Percentiles rank a stretch among this genome's conserved stretches.
Conservation (phyloP, 2,329 filamentous ascomycete species). For the Didymella arachidicola region DNA sequence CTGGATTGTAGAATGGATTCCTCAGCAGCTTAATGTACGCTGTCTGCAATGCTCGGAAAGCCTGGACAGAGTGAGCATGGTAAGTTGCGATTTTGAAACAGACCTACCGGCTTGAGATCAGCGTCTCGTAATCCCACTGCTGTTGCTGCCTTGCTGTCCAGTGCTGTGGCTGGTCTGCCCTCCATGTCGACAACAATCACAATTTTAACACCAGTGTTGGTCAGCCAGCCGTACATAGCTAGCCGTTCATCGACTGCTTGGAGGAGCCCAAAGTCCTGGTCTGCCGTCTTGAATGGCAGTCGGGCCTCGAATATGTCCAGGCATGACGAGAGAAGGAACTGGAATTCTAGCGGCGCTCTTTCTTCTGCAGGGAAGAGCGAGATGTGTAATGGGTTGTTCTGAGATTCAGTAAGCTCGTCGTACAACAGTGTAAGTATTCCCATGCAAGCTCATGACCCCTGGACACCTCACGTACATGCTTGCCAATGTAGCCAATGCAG, state of each 20-base stretch:
- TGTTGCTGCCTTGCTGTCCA: slow-evolving; percentile 48
- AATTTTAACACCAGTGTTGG: slow-evolving; percentile 92
- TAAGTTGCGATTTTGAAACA: neutral
- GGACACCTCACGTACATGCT: slow-evolving; percentile 60
- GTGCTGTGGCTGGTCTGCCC: slow-evolving; percentile 62
- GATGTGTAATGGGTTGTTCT: slow-evolving; percentile 98
- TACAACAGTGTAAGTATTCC: neutral
- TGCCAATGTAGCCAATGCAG: slow-evolving; percentile 92
- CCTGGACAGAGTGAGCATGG: slow-evolving; percentile 53
- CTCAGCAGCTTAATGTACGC: slow-evolving; percentile 88
- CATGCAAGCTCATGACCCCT: neutral
- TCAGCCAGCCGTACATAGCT: slow-evolving; percentile 94
- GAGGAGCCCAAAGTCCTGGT: slow-evolving; percentile 88
- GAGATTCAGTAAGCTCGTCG: neutral
- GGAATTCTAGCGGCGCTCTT: slow-evolving; percentile 84
- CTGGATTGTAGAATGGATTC: slow-evolving; percentile 94
- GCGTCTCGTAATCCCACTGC: slow-evolving; percentile 78
- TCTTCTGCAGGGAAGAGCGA: slow-evolving; percentile 81
- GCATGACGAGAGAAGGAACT: slow-evolving; percentile 86
- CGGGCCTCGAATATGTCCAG: slow-evolving; percentile 94
- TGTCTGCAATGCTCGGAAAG: slow-evolving; percentile 90
- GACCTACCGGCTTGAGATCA: slow-evolving; percentile 81
- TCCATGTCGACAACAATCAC: slow-evolving; percentile 91
- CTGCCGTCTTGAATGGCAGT: slow-evolving; percentile 72
- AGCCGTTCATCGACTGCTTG: slow-evolving; percentile 94